Conservation (phyloP, 176 grass and related monocot species). For the Oryza brachyantha region DNA sequence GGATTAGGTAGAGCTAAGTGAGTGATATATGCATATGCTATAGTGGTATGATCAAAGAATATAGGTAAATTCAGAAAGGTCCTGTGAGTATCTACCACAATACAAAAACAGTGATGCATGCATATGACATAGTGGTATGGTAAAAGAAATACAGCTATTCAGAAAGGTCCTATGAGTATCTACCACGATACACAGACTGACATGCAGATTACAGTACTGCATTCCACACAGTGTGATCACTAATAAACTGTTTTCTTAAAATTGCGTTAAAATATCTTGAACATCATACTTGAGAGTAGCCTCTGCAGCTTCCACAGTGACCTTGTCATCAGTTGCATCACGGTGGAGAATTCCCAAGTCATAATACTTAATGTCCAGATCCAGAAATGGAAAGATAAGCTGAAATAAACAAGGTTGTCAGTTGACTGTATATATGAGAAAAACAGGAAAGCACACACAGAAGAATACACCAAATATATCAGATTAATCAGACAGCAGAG, state of each 20-base stretch:
- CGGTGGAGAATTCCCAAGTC: constrained; percentile 83
- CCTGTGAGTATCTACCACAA: neutral
- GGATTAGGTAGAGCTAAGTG: constrained; percentile 11
- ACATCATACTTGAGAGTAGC: constrained; percentile 83
- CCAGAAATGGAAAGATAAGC: constrained; percentile 93
- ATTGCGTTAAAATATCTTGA: neutral
- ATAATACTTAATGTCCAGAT: constrained; percentile 95
- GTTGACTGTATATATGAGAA: neutral
- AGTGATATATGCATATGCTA: neutral
- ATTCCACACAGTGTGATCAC: neutral
- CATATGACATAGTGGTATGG: neutral
- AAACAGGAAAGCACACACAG: neutral
- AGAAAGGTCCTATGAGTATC: neutral
- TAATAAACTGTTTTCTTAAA: neutral
- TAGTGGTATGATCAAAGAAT: neutral
- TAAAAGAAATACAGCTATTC: constrained; percentile 1
- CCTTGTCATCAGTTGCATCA: constrained; percentile 94
- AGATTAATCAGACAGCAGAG: neutral
- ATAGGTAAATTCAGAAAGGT: constrained; percentile 1
- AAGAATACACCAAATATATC: neutral
- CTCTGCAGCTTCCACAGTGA: constrained; percentile 93
- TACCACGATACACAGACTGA: neutral
- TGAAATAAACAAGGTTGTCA: constrained; percentile 34
- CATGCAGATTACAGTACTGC: neutral
- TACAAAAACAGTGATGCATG: neutral